Evolutionary conservation across 805 yeast species (phyloP).

Genomic region (Saccharomycopsis oosterbeekiorum): DNA sequence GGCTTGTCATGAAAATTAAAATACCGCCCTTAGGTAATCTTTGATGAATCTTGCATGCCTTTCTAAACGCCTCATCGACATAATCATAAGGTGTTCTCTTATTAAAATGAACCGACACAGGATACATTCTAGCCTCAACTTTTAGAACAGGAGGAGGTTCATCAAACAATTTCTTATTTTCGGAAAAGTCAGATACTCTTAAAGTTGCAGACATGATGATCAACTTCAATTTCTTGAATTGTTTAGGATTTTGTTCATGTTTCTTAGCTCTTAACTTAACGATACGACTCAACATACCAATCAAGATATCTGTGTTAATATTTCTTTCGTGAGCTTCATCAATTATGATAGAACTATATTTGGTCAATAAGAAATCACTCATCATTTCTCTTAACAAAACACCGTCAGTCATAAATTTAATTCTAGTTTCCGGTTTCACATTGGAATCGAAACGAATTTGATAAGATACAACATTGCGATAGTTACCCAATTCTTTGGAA

Average conservation of each 20-base stretch:
- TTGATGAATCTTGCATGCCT: constrained; percentile 78
- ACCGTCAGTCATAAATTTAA: constrained; percentile 93
- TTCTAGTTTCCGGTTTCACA: constrained; percentile 50
- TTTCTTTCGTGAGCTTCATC: constrained; percentile 99
- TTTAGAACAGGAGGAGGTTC: constrained; percentile 78
- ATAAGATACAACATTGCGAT: constrained; percentile 60
- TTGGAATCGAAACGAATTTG: constrained; percentile 77
- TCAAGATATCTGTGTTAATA: constrained; percentile 88
- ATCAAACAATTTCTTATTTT: constrained; percentile 58
- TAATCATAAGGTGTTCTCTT: constrained; percentile 70
- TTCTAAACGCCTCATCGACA: constrained; percentile 75
- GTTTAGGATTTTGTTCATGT: constrained; percentile 36
- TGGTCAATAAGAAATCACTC: constrained; percentile 68
- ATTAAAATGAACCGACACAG: constrained; percentile 87
- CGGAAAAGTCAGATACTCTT: constrained; percentile 87
- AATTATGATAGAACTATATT: constrained; percentile 78
- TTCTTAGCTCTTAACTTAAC: constrained; percentile 58
- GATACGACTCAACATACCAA: constrained; percentile 89
- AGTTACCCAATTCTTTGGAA: constrained; percentile 63
- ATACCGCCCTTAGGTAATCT: constrained; percentile 91
- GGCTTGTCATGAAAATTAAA: constrained; percentile 86
- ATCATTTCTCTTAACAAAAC: constrained; percentile 88
- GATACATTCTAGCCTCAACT: constrained; percentile 88
- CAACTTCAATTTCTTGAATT: constrained; percentile 58
- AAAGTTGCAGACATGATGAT: constrained; percentile 96